Percentiles rank a stretch among this genome's conserved stretches.
Evolutionary conservation across 2,329 filamentous ascomycete genomes (phyloP).

Genomic region (Venturia aucupariae): DNA sequence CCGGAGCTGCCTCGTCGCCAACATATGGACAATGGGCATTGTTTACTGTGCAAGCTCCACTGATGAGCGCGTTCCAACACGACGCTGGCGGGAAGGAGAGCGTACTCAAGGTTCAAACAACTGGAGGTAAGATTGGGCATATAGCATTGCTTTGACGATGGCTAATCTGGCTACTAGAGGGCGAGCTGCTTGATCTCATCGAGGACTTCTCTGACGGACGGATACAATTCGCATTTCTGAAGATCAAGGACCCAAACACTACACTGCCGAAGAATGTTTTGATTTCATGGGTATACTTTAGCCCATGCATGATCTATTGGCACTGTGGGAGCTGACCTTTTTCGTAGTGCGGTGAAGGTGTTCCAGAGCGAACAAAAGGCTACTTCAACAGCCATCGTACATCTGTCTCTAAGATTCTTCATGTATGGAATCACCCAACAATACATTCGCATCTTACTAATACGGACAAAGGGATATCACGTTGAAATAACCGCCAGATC

Average conservation of each 20-base stretch:
- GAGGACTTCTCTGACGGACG: constrained; percentile 96
- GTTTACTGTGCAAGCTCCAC: constrained; percentile 84
- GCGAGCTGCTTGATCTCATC: constrained; percentile 78
- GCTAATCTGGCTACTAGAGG: constrained; percentile 48
- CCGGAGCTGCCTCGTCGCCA: constrained; percentile 54
- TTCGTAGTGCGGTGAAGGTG: constrained; percentile 76
- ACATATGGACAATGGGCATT: constrained; percentile 90
- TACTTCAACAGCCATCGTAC: constrained; percentile 95
- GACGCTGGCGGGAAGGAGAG: constrained; percentile 77
- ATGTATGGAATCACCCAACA: constrained; percentile 41
- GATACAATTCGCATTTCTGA: constrained; percentile 93
- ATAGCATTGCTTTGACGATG: background rate
- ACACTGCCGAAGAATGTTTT: constrained; percentile 82
- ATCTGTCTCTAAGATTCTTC: constrained; percentile 82
- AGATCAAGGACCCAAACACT: constrained; percentile 92
- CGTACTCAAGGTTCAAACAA: constrained; percentile 85
- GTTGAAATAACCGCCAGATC: constrained; percentile 95
- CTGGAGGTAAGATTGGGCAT: constrained; percentile 56
- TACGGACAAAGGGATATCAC: constrained; percentile 62
- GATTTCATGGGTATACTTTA: constrained; percentile 64
- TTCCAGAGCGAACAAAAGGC: constrained; percentile 96
- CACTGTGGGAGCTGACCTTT: background rate
- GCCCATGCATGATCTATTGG: background rate
- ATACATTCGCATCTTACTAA: background rate
- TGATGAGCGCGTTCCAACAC: constrained; percentile 83